Conservation (phyloP, 345 rosid genomes). For the Bruguiera parviflora region DNA sequence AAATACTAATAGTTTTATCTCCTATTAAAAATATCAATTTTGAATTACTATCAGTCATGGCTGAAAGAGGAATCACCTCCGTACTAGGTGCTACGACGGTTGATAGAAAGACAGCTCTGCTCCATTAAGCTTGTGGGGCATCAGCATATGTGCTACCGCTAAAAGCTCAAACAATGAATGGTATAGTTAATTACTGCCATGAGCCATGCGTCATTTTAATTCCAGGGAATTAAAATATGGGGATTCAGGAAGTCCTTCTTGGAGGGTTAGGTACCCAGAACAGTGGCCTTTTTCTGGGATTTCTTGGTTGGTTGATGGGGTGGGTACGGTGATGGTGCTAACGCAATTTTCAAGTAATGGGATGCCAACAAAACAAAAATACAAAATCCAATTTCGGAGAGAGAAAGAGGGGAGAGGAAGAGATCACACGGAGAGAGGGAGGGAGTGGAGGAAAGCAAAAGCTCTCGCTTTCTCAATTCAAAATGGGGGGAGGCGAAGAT, state of each 20-base stretch:
- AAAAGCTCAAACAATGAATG: too few relatives aligned
- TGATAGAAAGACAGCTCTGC: neutral
- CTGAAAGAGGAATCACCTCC: neutral
- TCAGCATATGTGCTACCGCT: neutral
- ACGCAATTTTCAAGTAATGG: constrained; percentile 26
- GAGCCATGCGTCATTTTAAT: too few relatives aligned
- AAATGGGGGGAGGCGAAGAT: constrained; percentile 48
- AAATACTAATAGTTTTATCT: too few relatives aligned
- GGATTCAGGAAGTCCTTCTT: too few relatives aligned
- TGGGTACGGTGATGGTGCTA: constrained; percentile 9
- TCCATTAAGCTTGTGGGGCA: neutral
- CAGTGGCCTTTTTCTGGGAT: neutral
- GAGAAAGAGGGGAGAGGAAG: neutral
- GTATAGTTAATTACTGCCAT: too few relatives aligned
- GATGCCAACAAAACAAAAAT: neutral
- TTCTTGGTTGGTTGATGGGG: neutral
- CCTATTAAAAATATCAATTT: too few relatives aligned
- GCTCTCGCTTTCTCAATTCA: constrained; percentile 50
- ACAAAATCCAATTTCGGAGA: constrained; percentile 19
- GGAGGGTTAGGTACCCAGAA: neutral
- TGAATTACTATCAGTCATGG: too few relatives aligned
- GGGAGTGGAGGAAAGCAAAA: constrained; percentile 32
- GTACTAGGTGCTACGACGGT: too few relatives aligned
- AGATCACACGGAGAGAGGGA: neutral
- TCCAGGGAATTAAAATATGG: too few relatives aligned